These are phyloP conservation scores for Tolypocladium endophyticum DNA, from an alignment of 2,329 filamentous ascomycete species.

Conservation along the genomic window DNA sequence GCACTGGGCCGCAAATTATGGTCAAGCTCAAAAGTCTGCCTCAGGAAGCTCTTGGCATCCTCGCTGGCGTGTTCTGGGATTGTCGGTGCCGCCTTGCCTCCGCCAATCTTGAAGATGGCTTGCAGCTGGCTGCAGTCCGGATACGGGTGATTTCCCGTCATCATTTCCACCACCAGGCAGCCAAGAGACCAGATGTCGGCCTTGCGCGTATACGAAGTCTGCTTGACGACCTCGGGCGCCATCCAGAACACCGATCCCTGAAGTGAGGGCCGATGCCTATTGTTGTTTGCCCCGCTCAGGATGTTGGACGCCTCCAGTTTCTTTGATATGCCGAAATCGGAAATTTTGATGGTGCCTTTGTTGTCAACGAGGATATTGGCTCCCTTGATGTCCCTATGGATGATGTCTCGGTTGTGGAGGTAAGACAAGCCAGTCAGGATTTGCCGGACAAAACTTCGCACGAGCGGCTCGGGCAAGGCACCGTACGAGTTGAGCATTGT, in stretches of 20 bases:
- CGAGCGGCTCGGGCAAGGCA: constrained; percentile 82
- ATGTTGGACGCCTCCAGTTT: constrained; percentile 89
- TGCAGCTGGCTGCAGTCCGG: constrained; percentile 95
- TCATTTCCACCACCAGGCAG: constrained; percentile 97
- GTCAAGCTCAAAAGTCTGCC: constrained; percentile 89
- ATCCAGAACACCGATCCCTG: constrained; percentile 99
- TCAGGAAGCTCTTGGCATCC: constrained; percentile 75
- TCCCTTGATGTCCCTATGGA: constrained; percentile 97
- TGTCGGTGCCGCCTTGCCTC: constrained; percentile 74
- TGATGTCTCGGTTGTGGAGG: constrained; percentile 88
- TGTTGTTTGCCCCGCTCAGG: constrained; percentile 57
- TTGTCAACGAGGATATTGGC: constrained; percentile 98
- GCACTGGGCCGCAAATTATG: constrained; percentile 86
- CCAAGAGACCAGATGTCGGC: constrained; percentile 98
- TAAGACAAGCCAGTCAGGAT: constrained; percentile 90
- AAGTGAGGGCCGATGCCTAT: constrained; percentile 64
- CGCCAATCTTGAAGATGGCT: constrained; percentile 97
- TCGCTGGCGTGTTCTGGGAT: constrained; percentile 78
- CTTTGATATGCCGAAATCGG: constrained; percentile 97
- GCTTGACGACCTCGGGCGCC: constrained; percentile 96
- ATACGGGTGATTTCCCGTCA: constrained; percentile 92
- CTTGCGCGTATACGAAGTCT: constrained; percentile 95
- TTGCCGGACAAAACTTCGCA: constrained; percentile 93
- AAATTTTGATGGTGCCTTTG: constrained; percentile 98
- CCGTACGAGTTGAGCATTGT: constrained; percentile 99